Base-by-base conservation (phyloP, 495 filamentous ascomycete genomes). In the Penicillium verhagenii region DNA sequence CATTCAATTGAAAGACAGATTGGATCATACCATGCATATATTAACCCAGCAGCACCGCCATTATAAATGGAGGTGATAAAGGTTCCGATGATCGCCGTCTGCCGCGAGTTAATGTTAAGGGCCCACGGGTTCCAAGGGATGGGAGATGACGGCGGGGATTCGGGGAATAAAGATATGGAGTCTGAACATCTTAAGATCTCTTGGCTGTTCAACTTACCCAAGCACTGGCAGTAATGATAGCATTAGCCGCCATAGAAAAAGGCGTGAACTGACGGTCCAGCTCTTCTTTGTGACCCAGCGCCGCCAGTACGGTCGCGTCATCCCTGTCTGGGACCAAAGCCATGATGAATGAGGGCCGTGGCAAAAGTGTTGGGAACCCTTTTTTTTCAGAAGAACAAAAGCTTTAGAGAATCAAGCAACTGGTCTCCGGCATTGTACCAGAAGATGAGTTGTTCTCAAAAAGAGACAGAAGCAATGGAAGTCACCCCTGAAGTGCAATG, bases 21-120 rank as follows among this genome's bases (percentile, higher is more conserved):
- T 8, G 23, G 25, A 18, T 35, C 46, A n/a, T 47, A 54, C 52
- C 52, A 54, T 14, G 52, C 43, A 13, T 54, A 54, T 13, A 54
- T 28, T 23, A 54, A 47, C 1, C 52, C 52, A 1, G 52, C 35
- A 14, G 52, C 52, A 24, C 52, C 52, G 31, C 52, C 52, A 54
- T 54, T 54, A 25, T 54, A 54, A 31, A 54, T 54, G 6, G 52
- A 54, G n/a, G 52, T 54, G 5, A 47, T 54, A 43, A 54, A 26
- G 2, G 52, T 38, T 16, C 52, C 52, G 21, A 54, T 47, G 25
- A 54, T 54, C 31, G 52, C 52, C 13, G 52, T 54, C 43, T 54
- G 35, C 11, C 18, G 7, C 21, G n/a, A 19, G 6, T 54, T 24
- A 54, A 21, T 47, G 26, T 52, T 7, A 4, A 42, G 20, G 21